Percentiles rank a stretch among this genome's conserved stretches.
Evolutionary conservation across 345 rosid genomes (phyloP).

Genomic region (Eucalyptus polybractea): DNA sequence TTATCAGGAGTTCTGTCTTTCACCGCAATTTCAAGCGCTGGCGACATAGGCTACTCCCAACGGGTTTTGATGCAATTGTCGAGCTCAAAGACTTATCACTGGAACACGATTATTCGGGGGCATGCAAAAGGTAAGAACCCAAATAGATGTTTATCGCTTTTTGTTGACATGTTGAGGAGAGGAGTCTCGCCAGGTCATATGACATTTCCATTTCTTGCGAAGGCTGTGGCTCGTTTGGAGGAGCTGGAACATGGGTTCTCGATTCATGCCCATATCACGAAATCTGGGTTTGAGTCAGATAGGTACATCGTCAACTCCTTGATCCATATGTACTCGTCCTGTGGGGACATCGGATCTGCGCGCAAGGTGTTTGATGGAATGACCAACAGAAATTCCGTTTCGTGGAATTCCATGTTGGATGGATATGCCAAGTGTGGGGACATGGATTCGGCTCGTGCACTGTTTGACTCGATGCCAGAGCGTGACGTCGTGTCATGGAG

Average conservation of each 20-base stretch:
- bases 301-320: constrained; percentile 49
- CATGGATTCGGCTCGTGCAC: constrained; percentile 26
- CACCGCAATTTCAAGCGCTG: constrained; percentile 32
- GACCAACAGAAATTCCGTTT: constrained; percentile 41
- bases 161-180: constrained; percentile 36
- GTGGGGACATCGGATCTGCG: constrained; percentile 24
- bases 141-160: constrained; percentile 27
- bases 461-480: constrained; percentile 53
- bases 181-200: constrained; percentile 48
- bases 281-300: constrained; percentile 46
- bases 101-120: constrained; percentile 62
- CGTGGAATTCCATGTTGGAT: constrained; percentile 78
- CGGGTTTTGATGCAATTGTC: constrained; percentile 21
- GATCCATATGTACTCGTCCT: constrained; percentile 56
- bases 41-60: constrained; percentile 36
- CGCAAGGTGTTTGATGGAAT: constrained; percentile 64
- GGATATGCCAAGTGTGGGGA: constrained; percentile 67
- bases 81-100: constrained; percentile 24
- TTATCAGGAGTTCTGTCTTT: constrained; percentile 35
- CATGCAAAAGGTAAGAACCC: constrained; percentile 47
- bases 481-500: constrained; percentile 86
- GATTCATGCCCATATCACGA: constrained; percentile 28
- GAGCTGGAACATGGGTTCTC: constrained; percentile 23
- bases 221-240: constrained; percentile 48
- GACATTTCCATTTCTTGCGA: constrained; percentile 66